These are phyloP conservation scores for Cutaneotrichosporon daszewskae DNA, from an alignment of 1,284 basidiomycete genomes.

Conservation along the genomic window DNA sequence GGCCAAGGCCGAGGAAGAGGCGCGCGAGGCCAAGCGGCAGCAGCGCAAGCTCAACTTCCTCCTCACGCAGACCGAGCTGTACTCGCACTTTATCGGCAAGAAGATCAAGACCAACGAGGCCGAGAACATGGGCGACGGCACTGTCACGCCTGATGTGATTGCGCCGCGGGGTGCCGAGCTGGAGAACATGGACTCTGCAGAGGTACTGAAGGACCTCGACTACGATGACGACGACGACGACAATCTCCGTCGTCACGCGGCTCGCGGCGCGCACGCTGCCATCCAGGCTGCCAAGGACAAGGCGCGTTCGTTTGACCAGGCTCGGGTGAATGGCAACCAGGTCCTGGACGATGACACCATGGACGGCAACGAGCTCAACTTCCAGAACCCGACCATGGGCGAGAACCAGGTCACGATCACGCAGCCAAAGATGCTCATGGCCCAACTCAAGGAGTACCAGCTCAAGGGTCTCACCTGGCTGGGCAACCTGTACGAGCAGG, in stretches of 20 bases:
- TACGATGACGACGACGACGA: slow-evolving; percentile 93
- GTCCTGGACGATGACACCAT: slow-evolving; percentile 43
- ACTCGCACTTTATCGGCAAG: slow-evolving; percentile 98
- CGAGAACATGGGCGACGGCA: slow-evolving; percentile 63
- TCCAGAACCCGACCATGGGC: slow-evolving; percentile 96
- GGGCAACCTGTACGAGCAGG: slow-evolving; percentile 95
- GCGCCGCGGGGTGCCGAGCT: slow-evolving; percentile 47
- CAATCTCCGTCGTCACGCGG: slow-evolving; percentile 83
- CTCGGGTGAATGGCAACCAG: slow-evolving; percentile 57
- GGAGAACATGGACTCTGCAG: slow-evolving; percentile 47
- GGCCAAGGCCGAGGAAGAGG: slow-evolving; percentile 91
- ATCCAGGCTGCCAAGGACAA: slow-evolving; percentile 72
- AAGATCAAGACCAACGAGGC: slow-evolving; percentile 95
- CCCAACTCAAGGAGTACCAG: slow-evolving; percentile 97
- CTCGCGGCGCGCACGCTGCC: slow-evolving; percentile 83
- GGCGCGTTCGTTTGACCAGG: slow-evolving; percentile 78
- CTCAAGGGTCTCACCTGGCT: slow-evolving; percentile 98
- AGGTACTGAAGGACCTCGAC: slow-evolving; percentile 69
- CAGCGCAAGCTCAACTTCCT: slow-evolving; percentile 97
- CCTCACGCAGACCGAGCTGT: slow-evolving; percentile 97
- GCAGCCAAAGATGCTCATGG: slow-evolving; percentile 95
- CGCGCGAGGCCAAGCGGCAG: slow-evolving; percentile 88
- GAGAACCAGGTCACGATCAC: slow-evolving; percentile 77
- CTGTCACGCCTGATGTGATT: slow-evolving; percentile 14
- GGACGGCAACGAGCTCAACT: slow-evolving; percentile 90